A percentile compares a stretch with the other conserved stretches of the same genome.
Conservation (phyloP, 2,329 filamentous ascomycete species). For the Sphaceloma murrayae region DNA sequence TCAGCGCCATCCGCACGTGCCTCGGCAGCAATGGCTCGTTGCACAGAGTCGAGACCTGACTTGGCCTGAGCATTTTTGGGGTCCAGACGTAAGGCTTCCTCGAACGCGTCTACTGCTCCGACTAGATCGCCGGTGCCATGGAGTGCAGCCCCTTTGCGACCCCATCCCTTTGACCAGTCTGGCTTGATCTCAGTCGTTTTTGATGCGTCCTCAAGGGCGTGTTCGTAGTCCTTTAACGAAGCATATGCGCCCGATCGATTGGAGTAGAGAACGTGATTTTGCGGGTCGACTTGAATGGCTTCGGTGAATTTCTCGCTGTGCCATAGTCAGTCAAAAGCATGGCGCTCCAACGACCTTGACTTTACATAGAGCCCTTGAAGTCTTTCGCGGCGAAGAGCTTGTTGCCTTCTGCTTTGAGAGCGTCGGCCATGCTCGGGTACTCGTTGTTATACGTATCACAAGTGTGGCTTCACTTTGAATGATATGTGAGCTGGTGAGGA, state of each 20-base stretch:
- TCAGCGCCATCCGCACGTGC: slow-evolving; percentile 54
- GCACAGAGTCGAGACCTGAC: slow-evolving; percentile 71
- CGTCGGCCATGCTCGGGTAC: slow-evolving; percentile 50
- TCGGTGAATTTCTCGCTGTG: slow-evolving; percentile 83
- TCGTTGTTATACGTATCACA: background rate
- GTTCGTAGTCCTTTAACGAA: slow-evolving; percentile 78
- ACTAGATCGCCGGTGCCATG: slow-evolving; percentile 82
- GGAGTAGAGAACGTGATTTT: slow-evolving; percentile 95
- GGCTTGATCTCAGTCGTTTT: slow-evolving; percentile 93
- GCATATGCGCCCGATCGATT: slow-evolving; percentile 85
- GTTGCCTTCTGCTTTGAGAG: slow-evolving; percentile 96
- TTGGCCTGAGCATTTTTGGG: slow-evolving; percentile 87
- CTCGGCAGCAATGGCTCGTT: slow-evolving; percentile 78
- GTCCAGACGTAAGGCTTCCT: slow-evolving; percentile 88
- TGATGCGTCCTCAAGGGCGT: slow-evolving; percentile 77
- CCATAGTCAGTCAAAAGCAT: slow-evolving; percentile 20
- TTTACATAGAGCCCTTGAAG: slow-evolving; percentile 90
- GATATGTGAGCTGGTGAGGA: background rate
- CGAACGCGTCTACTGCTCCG: slow-evolving; percentile 79
- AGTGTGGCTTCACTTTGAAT: background rate
- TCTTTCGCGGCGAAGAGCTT: slow-evolving; percentile 97
- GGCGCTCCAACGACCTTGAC: slow-evolving; percentile 24
- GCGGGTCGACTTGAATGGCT: slow-evolving; percentile 77
- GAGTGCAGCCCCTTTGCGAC: slow-evolving; percentile 80
- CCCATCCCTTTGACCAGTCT: slow-evolving; percentile 96